Conservation (phyloP, 768 basidiomycete species). For the Cytidiella melzeri region DNA sequence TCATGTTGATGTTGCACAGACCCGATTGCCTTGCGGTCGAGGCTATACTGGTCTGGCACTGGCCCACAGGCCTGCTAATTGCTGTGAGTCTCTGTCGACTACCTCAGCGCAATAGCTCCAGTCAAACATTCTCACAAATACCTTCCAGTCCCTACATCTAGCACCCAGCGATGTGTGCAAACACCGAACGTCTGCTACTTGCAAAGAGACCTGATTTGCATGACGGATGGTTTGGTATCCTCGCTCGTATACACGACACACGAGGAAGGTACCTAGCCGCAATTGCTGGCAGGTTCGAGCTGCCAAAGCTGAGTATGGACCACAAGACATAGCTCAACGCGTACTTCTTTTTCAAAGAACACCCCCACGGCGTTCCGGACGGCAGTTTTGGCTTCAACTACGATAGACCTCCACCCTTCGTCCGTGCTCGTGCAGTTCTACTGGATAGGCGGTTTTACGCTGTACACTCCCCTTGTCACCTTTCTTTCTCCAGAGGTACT, state of each 20-base stretch:
- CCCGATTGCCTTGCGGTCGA: conserved; percentile 9
- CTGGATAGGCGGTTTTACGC: conserved; percentile 6
- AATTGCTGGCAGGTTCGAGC: conserved; percentile 5
- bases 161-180: conserved; percentile 7
- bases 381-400: background rate
- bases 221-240: conserved; percentile 6
- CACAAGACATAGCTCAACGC: conserved; percentile 5
- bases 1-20: conserved; percentile 2
- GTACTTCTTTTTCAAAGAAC: conserved; percentile 5
- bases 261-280: background rate
- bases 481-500: conserved; percentile 5
- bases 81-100: conserved; percentile 2
- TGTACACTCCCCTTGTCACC: conserved; percentile 5
- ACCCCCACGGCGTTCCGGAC: background rate
- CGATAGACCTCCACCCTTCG: background rate
- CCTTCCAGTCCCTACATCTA: too few species aligned
- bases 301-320: conserved; percentile 8
- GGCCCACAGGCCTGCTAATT: conserved; percentile 7
- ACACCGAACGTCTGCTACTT: conserved; percentile 6
- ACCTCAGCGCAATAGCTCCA: background rate
- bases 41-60: conserved; percentile 13
- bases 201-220: background rate
- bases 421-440: conserved; percentile 7
- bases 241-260: conserved; percentile 7
- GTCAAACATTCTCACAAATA: background rate